phyloP scores from a whole-genome alignment of 768 basidiomycete genomes.

The Boletellus sp. region DNA sequence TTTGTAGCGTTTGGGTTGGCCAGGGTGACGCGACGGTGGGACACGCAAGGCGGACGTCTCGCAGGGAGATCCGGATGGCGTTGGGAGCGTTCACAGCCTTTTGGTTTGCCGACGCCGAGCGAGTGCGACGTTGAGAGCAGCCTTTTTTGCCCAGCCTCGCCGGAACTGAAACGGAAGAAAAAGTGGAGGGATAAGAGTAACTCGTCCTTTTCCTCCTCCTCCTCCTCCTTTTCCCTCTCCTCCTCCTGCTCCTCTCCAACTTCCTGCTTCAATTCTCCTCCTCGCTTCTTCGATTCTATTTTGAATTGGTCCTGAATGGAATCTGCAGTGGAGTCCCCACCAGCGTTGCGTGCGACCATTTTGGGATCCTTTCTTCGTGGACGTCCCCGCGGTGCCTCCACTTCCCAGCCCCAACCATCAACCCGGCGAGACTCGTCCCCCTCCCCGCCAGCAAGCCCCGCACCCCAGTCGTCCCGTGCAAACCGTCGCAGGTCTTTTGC shows the following conservation, averaged over 20 bases:
- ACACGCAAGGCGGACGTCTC: too few relatives aligned
- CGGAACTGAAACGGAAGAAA: slow-evolving; percentile 15
- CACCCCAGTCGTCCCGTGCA: slow-evolving; percentile 30
- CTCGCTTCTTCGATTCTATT: background rate
- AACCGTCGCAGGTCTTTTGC: slow-evolving; percentile 41
- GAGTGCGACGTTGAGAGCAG: background rate
- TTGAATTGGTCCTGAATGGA: slow-evolving; percentile 1
- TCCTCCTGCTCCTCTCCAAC: background rate
- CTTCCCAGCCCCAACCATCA: slow-evolving; percentile 41
- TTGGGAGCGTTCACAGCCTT: slow-evolving; percentile 11
- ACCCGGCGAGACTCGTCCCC: slow-evolving; percentile 35
- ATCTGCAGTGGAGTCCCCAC: slow-evolving; percentile 25
- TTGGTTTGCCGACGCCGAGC: background rate
- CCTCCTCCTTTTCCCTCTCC: background rate
- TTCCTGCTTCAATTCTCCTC: background rate
- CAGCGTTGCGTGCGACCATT: slow-evolving; percentile 52
- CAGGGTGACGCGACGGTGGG: slow-evolving; percentile 10
- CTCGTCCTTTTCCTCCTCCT: background rate
- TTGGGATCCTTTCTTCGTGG: slow-evolving; percentile 70
- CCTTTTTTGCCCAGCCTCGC: slow-evolving; percentile 11
- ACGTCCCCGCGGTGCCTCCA: slow-evolving; percentile 63
- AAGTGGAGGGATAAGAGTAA: background rate
- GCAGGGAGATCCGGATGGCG: background rate
- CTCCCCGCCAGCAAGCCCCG: slow-evolving; percentile 43
- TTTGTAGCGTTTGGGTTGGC: slow-evolving; percentile 15